Evolutionary conservation across 2,329 filamentous ascomycete species (phyloP), one percentile per base, ranked within the genome.

Genomic region (Botrytis paeoniae): DNA sequence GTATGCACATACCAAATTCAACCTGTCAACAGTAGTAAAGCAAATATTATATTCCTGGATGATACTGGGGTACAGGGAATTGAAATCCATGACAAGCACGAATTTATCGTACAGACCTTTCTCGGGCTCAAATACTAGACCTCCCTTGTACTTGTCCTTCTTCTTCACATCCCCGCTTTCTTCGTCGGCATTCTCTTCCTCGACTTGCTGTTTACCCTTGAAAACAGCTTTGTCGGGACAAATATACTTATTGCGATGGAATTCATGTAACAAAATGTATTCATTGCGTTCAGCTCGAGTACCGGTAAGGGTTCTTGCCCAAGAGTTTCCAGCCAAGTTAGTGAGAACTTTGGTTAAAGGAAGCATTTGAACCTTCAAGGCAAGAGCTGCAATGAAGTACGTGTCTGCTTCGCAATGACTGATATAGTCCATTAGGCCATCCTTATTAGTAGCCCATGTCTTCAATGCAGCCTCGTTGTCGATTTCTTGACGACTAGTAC

Each of bases 21-120:
- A 86, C 78, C 96, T 88, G 75, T 98, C 93, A 10, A 99, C 94
- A 0, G 97, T 99, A 3, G 96, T 99, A 83, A 99, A 99, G 85
- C 97, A 99, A 78, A 99, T 99, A 83, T 99, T 99, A 85, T 91
- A 99, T 86, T 99, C 97, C 81, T 99, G 97, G 75, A 99, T 99
- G 80, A 99, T 98, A 98, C 98, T 98, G 45, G 96, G 96, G 80
- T 99, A 99, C 75, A 99, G 86, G 79, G 95, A 98, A 87, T 99
- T 99, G 86, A 99, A 99, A 86, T 99, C 96, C 97, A 99, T 99
- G 82, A 99, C 97, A 72, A 99, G 88, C 71, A 99, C 93, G 82
- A 97, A 98, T 83, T 97, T 97, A 87, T 99, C 96, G 81, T 99
- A 99, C 7, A 99, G 88, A 29, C 97, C 96, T 82, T 95, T 98